Percentiles rank a stretch among this genome's conserved stretches.
These are phyloP conservation scores for maize (Zea mays) DNA, from an alignment of 176 grass and related monocot genomes.

Conservation along the genomic window Zm-B73-REFERENCE-NAM-5.0 NC_050101.1:94355501-94356000, in stretches of 20 bases:
- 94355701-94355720: neutral
- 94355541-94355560: slow-evolving; percentile 1
- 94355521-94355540: slow-evolving; percentile 32
- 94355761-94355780: neutral
- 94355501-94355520: slow-evolving; percentile 31
- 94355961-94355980: slow-evolving; percentile 18
- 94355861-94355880: neutral
- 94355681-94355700: neutral
- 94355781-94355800: slow-evolving; percentile 11
- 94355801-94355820: neutral
- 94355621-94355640: slow-evolving; percentile 14
- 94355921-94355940: slow-evolving; percentile 11
- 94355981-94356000: neutral
- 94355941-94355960: slow-evolving; percentile 33
- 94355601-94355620: slow-evolving; percentile 48
- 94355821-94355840: neutral
- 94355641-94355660: neutral
- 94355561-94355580: slow-evolving; percentile 15
- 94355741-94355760: slow-evolving; percentile 18
- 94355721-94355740: neutral
- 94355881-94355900: slow-evolving; percentile 23
- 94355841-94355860: neutral
- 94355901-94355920: slow-evolving; percentile 34
- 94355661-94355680: neutral
- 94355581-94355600: slow-evolving; percentile 35